phyloP scores from a whole-genome alignment of 495 filamentous ascomycete species.

The Hyaloscypha bicolor region DNA sequence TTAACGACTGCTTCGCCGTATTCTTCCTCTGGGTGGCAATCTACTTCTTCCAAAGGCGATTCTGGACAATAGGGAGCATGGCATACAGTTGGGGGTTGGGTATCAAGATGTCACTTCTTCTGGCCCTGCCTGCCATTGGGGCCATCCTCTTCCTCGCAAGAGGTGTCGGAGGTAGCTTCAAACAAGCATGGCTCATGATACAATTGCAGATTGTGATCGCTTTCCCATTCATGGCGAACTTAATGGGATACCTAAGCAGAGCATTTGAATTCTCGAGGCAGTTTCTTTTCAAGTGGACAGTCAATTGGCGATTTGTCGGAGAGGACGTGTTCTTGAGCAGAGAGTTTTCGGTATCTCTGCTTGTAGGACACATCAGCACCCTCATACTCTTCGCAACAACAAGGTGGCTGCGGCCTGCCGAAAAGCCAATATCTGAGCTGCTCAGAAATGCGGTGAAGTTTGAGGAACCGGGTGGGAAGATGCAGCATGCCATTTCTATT shows the following conservation, averaged over 20 bases:
- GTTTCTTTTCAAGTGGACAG: conserved; percentile 97
- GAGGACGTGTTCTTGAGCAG: conserved; percentile 81
- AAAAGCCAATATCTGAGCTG: conserved; percentile 47
- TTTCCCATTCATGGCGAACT: conserved; percentile 73
- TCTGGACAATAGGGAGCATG: conserved; percentile 71
- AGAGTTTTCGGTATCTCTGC: conserved; percentile 67
- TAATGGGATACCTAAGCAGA: conserved; percentile 69
- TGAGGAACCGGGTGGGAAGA: conserved; percentile 54
- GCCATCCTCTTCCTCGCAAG: conserved; percentile 70
- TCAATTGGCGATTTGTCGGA: conserved; percentile 94
- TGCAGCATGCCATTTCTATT: conserved; percentile 55
- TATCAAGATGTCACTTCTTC: conserved; percentile 89
- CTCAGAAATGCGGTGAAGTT: conserved; percentile 54
- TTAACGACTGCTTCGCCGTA: conserved; percentile 91
- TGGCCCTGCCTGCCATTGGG: conserved; percentile 79
- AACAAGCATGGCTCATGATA: conserved; percentile 67
- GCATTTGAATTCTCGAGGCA: conserved; percentile 88
- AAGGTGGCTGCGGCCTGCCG: conserved; percentile 51
- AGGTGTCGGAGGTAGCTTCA: conserved; percentile 62
- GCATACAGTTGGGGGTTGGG: conserved; percentile 79
- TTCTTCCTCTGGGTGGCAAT: conserved; percentile 81
- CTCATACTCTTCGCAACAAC: conserved; percentile 60
- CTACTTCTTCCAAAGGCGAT: conserved; percentile 68
- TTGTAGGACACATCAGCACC: conserved; percentile 68
- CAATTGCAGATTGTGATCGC: conserved; percentile 78